Conservation (phyloP, 2,329 filamentous ascomycete genomes). For the Lasiodiplodia sp. region DNA sequence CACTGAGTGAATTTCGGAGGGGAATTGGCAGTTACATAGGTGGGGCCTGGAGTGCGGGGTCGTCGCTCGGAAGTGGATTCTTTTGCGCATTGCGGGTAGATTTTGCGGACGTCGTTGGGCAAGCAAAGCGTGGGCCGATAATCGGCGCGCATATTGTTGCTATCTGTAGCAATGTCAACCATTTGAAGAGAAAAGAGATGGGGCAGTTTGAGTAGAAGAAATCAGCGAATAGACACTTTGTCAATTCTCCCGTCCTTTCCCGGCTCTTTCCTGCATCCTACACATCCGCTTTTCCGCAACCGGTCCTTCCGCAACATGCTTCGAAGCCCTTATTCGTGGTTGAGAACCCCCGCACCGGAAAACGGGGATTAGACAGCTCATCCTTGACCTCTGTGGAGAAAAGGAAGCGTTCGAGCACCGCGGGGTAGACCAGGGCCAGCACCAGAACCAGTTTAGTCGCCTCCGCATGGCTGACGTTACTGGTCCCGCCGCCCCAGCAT, state of each 20-base stretch:
- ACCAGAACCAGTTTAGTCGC: conserved; percentile 1
- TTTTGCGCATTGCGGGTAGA: background rate
- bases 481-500: background rate
- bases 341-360: conserved; percentile 2
- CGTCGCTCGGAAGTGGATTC: background rate
- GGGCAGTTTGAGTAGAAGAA: background rate
- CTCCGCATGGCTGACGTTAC: background rate
- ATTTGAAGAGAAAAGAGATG: background rate
- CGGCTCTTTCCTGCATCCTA: background rate
- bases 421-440: conserved; percentile 12
- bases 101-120: background rate
- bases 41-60: conserved; percentile 4
- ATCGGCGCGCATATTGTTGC: background rate
- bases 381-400: conserved; percentile 10
- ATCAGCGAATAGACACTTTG: background rate
- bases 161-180: background rate
- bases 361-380: background rate
- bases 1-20: background rate
- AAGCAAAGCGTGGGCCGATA: background rate
- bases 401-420: conserved; percentile 1
- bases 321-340: background rate
- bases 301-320: conserved; percentile 6
- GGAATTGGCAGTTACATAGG: background rate
- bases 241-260: background rate
- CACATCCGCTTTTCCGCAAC: background rate